Evolutionary conservation across 1,284 basidiomycete species (phyloP), one percentile per base, ranked within the genome.

Genomic region (Schizophyllum commune): DNA sequence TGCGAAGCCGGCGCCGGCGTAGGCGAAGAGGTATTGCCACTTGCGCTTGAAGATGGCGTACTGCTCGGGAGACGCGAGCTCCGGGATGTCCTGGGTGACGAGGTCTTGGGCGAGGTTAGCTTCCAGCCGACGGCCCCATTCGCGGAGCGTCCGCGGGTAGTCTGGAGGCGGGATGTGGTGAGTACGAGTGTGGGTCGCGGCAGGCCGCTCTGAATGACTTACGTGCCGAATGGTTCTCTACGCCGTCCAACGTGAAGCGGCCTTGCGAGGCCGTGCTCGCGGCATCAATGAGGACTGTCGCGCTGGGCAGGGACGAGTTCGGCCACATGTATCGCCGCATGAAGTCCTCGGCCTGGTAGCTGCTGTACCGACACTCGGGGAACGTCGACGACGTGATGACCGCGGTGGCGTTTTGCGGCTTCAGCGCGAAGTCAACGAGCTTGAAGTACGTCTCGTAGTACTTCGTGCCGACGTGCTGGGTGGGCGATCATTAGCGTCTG

Each of bases 261-360:
- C 87, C 86, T 64, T 86, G 79, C 20, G 89, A 84, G 11, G 83
- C 87, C 0, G 77, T 70, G 56, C 88, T 80, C 7, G 86, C 86
- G 52, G 83, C 84, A 59, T 85, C 83, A 61, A 90, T 83, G 55
- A 91, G 75, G 6, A 83, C 80, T 1, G 89, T 91, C 17, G 93
- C 88, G 59, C 89, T 91, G 1, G 93, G 93, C 27, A 94, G 76
- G 72, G 89, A 92, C 1, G 91, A 92, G 67, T 95, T 94, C 3
- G 94, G 93, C 90, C 94, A 96, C 84, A 95, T 90, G 76, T 92
- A 96, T 67, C 89, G 88, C 58, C 89, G 84, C 83, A 94, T 93
- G 74, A 94, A 94, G 73, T 94, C 91, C 69, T 92, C 88, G n/a
- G 87, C 81, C 86, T 90, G 88, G 69, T 86, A 89, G 34, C 73